These are phyloP conservation scores for Colletotrichum melonis DNA, from an alignment of 2,329 filamentous ascomycete species.

Conservation along the genomic window DNA sequence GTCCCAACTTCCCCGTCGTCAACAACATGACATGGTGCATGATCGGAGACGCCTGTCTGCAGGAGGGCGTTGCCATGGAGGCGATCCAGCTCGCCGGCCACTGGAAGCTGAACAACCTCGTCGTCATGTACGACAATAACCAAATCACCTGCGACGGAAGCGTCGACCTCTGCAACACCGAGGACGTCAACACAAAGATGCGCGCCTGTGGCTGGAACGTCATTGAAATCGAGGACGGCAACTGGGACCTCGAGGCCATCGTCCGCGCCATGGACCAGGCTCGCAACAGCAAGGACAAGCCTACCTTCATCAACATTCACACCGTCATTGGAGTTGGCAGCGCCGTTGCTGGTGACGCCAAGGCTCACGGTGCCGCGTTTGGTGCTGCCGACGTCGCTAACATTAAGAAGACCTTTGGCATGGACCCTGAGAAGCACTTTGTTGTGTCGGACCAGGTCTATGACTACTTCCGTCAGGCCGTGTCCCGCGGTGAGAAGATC, in stretches of 20 bases:
- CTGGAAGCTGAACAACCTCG: conserved; percentile 65
- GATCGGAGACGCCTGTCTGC: conserved; percentile 68
- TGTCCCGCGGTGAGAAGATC: conserved; percentile 53
- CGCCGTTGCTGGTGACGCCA: conserved; percentile 59
- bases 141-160: conserved; percentile 69
- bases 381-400: conserved; percentile 62
- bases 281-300: conserved; percentile 55
- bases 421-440: conserved; percentile 49
- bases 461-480: conserved; percentile 60
- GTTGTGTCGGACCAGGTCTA: conserved; percentile 57
- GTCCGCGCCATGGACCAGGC: conserved; percentile 59
- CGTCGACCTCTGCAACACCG: conserved; percentile 62
- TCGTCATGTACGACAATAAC: conserved; percentile 71
- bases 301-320: conserved; percentile 67
- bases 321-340: conserved; percentile 68
- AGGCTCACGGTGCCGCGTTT: conserved; percentile 69
- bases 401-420: conserved; percentile 47
- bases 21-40: conserved; percentile 67
- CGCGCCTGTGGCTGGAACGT: conserved; percentile 66
- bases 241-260: conserved; percentile 58
- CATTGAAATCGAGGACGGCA: conserved; percentile 64
- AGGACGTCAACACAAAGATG: conserved; percentile 70
- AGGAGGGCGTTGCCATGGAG: conserved; percentile 69
- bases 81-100: conserved; percentile 68
- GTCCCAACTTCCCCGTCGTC: conserved; percentile 58